These are phyloP conservation scores for Casuarina equisetifolia DNA, from an alignment of 306 rosid species.

Conservation along the genomic window DNA sequence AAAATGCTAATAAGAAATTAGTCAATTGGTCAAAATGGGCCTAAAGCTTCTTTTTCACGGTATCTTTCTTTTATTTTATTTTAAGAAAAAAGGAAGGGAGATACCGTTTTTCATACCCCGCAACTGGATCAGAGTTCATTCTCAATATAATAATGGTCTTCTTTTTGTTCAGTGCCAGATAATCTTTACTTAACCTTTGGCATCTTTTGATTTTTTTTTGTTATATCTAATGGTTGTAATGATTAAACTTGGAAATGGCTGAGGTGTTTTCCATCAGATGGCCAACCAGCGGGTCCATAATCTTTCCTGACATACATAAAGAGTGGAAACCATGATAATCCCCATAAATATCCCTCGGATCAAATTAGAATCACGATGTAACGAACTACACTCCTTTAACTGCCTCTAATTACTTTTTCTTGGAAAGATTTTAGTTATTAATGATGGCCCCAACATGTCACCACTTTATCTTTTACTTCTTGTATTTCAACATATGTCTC, in stretches of 20 bases:
- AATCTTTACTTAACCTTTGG: background rate
- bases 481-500: too few relatives aligned
- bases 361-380: background rate
- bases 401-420: background rate
- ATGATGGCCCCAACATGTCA: too few relatives aligned
- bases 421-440: background rate
- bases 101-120: too few relatives aligned
- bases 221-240: constrained; percentile 9
- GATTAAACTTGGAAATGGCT: constrained; percentile 19
- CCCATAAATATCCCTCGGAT: constrained; percentile 18
- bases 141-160: background rate
- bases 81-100: too few relatives aligned
- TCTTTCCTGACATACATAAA: background rate
- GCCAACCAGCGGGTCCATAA: constrained; percentile 12
- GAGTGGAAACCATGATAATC: constrained; percentile 3
- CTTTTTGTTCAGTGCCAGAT: background rate
- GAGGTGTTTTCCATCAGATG: constrained; percentile 2
- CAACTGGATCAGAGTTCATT: too few relatives aligned
- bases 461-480: too few relatives aligned
- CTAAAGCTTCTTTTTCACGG: too few relatives aligned
- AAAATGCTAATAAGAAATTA: too few relatives aligned
- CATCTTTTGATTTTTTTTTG: background rate
- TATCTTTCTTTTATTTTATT: too few relatives aligned
- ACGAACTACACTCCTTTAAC: background rate
- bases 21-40: too few relatives aligned